Base-by-base conservation (phyloP, 805 yeast species). In the Wickerhamomyces xylosicus region DNA sequence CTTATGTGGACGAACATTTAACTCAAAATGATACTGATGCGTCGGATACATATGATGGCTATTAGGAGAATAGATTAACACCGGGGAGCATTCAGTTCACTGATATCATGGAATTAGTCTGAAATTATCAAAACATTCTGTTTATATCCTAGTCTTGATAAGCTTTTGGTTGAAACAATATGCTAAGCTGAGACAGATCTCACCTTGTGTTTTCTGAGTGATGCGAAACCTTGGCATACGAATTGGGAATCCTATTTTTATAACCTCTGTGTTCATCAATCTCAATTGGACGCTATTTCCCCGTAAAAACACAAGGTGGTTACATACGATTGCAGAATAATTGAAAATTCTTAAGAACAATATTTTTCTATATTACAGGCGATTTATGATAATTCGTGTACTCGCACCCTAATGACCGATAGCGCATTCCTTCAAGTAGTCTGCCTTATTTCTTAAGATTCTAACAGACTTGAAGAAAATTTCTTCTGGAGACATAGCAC, bases 401-500 rank as follows among this genome's bases (percentile, higher is more conserved):
- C n/a, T n/a, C n/a, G n/a, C n/a, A 20, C n/a, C 17, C n/a, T 19
- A 41, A 29, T 74, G 77, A 34, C 78, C 74, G 43, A 84, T 81
- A 37, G 92, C 90, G 61, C 92, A 84, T 54, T 67, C 75, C 57
- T 83, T 77, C 60, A 84, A 67, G 56, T 79, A 81, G 47, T 79
- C 85, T 28, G 85, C 89, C 66, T 92, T 92, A 56, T 81, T 80
- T 62, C 78, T 84, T 58, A 92, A 70, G 39, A 87, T 79, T 58
- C 90, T 74, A 37, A 92, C 83, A 44, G 90, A 77, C 61, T 90
- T 92, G 65, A 86, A 77, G 63, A 92, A 92, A 39, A 92, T 86
- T 64, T 90, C 97, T 53, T 85, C 95, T 18, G 98, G 96, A 14
- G 86, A 69, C 95, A 92, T 89, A 33, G 97, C 95, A 31, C 98